Evolutionary conservation across 768 basidiomycete genomes (phyloP), one percentile per base, ranked within the genome.

Genomic region (Mycena rebaudengoi): DNA sequence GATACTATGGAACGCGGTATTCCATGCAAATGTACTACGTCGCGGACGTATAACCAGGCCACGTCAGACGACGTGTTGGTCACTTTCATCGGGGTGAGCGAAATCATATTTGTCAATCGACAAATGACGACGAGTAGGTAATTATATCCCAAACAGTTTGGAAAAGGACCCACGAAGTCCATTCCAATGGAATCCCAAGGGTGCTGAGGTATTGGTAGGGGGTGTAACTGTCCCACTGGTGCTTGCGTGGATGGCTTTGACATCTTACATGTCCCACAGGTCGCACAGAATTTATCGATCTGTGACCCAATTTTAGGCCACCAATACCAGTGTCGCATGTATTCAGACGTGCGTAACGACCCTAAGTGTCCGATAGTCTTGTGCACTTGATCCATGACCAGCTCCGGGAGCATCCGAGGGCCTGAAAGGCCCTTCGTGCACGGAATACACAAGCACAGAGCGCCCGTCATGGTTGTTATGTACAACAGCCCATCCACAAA

Each of bases 301-400:
- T 56, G 13, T 25, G 41, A 43, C 6, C n/a, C n/a, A 18, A 56
- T 43, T 40, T 33, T 25, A 6, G 54, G 54, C 54, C 54, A 56
- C 76, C 74, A 77, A 45, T 64, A 72, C 62, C 67, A 70, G 1
- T 67, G 58, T 5, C 72, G 65, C 2, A 76, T 21, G 41, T 75
- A 75, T 2, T 71, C 67, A 3, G 48, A 12, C 0, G 76, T 77
- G 30, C 67, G 64, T 2, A 60, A 51, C 0, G 37, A 0, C 0
- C 73, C 71, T 8, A 74, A 56, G 45, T 77, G 75, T 0, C 74
- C 75, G 1, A 77, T 58, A 0, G 62, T 55, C 5, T 21, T 33
- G 48, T 77, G 75, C 1, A 69, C 74, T 14, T 70, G 37, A 12
- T 56, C 54, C 8, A 56, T 30, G 18, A 52, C 23, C 23, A 46